phyloP scores from a whole-genome alignment of 306 rosid genomes.

The Cajanus cajan region DNA sequence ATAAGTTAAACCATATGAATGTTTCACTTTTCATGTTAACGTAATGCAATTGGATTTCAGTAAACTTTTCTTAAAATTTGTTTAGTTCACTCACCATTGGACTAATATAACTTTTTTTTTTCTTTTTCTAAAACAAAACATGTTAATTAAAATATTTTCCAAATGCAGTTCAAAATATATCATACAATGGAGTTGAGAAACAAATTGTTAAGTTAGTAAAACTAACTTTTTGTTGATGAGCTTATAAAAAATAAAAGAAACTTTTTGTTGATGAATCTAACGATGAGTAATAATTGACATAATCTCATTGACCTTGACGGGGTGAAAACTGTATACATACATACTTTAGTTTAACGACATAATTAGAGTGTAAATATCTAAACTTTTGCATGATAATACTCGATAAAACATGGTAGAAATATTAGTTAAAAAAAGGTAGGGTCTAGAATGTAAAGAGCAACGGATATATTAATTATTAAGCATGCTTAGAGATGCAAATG shows the following conservation, averaged over 20 bases:
- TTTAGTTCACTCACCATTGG: too few species aligned
- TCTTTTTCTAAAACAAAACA: background rate
- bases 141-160: background rate
- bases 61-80: too few species aligned
- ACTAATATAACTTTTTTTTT: too few species aligned
- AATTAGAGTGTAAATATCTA: background rate
- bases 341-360: background rate
- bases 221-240: background rate
- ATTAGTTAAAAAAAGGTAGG: background rate
- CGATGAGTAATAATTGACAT: background rate
- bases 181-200: background rate
- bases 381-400: background rate
- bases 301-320: background rate
- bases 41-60: background rate
- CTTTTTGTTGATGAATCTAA: background rate
- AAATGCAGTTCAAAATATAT: background rate
- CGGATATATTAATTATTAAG: background rate
- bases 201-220: background rate
- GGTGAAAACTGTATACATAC: background rate
- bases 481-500: background rate
- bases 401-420: background rate
- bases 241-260: too few species aligned
- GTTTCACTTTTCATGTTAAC: background rate
- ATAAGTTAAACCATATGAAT: too few species aligned
- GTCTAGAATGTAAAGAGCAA: background rate